Conservation (phyloP, 1,284 basidiomycete genomes). For the Xanthoconium separans region DNA sequence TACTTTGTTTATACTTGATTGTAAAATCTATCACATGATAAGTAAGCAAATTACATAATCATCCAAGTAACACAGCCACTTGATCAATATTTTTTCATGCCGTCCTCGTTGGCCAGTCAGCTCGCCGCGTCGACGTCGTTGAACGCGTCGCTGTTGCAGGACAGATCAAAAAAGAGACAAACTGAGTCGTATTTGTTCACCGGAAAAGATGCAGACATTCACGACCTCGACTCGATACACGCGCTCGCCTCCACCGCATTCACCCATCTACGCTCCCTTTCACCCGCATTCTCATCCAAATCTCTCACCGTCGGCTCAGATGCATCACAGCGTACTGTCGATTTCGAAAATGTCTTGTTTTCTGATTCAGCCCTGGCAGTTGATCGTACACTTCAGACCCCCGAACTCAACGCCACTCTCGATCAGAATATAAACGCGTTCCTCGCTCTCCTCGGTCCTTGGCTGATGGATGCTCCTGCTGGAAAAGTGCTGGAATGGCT, state of each 20-base stretch:
- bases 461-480: slow-evolving; percentile 79
- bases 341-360: slow-evolving; percentile 80
- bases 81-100: slow-evolving; percentile 4
- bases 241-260: slow-evolving; percentile 84
- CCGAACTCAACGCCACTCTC: slow-evolving; percentile 63
- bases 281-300: slow-evolving; percentile 46
- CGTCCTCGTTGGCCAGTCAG: slow-evolving; percentile 82
- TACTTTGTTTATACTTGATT: not conserved
- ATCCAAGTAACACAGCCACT: not conserved
- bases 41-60: not conserved
- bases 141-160: slow-evolving; percentile 74
- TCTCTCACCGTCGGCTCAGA: slow-evolving; percentile 13
- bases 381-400: slow-evolving; percentile 81
- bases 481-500: slow-evolving; percentile 96
- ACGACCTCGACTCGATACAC: slow-evolving; percentile 87
- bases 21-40: not conserved
- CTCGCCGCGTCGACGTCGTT: slow-evolving; percentile 80
- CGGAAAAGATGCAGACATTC: slow-evolving; percentile 72
- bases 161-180: slow-evolving; percentile 58
- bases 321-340: slow-evolving; percentile 32
- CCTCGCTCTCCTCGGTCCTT: slow-evolving; percentile 73
- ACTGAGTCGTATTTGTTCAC: slow-evolving; percentile 85
- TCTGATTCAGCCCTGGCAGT: slow-evolving; percentile 73
- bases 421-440: slow-evolving; percentile 64
- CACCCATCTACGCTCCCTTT: slow-evolving; percentile 69